phyloP scores from a whole-genome alignment of 768 basidiomycete genomes.

The Amanita pseudoporphyria region DNA sequence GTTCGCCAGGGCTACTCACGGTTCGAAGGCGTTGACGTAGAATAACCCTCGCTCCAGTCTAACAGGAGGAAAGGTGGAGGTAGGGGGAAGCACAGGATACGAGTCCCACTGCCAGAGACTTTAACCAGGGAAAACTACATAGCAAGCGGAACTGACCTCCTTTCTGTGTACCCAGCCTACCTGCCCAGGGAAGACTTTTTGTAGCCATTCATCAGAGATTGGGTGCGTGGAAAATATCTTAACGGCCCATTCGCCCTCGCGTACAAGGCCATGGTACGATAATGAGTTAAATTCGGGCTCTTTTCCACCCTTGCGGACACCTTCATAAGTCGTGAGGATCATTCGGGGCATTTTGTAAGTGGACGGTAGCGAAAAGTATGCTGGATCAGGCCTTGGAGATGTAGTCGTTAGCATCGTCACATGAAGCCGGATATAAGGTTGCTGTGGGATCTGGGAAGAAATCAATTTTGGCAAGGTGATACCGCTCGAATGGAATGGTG shows the following conservation, averaged over 20 bases:
- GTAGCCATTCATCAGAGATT: slow-evolving; percentile 63
- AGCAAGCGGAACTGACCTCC: slow-evolving; percentile 35
- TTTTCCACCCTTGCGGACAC: slow-evolving; percentile 40
- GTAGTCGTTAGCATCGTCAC: slow-evolving; percentile 87
- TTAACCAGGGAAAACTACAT: not conserved
- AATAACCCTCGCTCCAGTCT: slow-evolving; percentile 72
- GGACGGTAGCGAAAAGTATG: slow-evolving; percentile 55
- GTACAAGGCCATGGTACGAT: slow-evolving; percentile 61
- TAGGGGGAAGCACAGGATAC: slow-evolving; percentile 66
- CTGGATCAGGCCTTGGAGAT: slow-evolving; percentile 44
- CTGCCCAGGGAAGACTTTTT: slow-evolving; percentile 49
- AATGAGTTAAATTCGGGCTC: slow-evolving; percentile 83
- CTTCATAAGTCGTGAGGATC: slow-evolving; percentile 66
- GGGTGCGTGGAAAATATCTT: slow-evolving; percentile 77
- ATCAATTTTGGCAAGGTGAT: slow-evolving; percentile 44
- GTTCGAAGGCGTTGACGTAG: slow-evolving; percentile 90
- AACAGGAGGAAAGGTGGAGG: slow-evolving; percentile 61
- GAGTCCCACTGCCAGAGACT: slow-evolving; percentile 58
- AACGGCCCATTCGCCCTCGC: slow-evolving; percentile 57
- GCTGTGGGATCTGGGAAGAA: slow-evolving; percentile 45
- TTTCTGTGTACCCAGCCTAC: slow-evolving; percentile 81
- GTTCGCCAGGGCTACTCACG: too few relatives aligned
- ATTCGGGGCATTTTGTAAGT: slow-evolving; percentile 42
- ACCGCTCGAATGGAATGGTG: slow-evolving; percentile 67
- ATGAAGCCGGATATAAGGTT: slow-evolving; percentile 77